These are phyloP conservation scores for Earliella scabrosa DNA, from an alignment of 1,284 basidiomycete species.

Conservation along the genomic window DNA sequence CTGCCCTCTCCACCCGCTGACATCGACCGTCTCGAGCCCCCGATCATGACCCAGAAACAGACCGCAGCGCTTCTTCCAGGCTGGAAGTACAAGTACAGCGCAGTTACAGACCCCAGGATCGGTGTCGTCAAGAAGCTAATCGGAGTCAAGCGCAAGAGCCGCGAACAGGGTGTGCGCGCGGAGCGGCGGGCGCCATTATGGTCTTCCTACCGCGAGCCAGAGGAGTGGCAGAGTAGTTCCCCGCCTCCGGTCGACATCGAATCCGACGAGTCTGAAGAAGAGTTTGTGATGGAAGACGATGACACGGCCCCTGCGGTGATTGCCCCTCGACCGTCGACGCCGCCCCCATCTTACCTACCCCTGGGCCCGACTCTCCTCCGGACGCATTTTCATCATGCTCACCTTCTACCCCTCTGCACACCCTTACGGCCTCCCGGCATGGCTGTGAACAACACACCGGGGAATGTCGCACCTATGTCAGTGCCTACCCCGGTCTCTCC, in stretches of 20 bases:
- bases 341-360: constrained; percentile 70
- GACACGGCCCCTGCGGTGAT: constrained; percentile 28
- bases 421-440: constrained; percentile 61
- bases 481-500: constrained; percentile 82
- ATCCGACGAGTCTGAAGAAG: constrained; percentile 40
- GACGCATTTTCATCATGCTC: constrained; percentile 65
- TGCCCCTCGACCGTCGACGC: constrained; percentile 64
- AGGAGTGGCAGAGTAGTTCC: constrained; percentile 48
- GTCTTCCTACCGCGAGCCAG: constrained; percentile 40
- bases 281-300: constrained; percentile 42
- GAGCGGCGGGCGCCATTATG: constrained; percentile 41
- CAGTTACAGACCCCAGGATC: constrained; percentile 68
- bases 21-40: constrained; percentile 40
- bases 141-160: constrained; percentile 64
- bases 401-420: constrained; percentile 59
- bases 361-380: constrained; percentile 66
- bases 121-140: constrained; percentile 65
- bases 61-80: constrained; percentile 21
- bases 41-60: background rate
- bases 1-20: constrained; percentile 65
- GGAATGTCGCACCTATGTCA: constrained; percentile 49
- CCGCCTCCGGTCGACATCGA: constrained; percentile 33
- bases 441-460: constrained; percentile 45
- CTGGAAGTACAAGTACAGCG: constrained; percentile 57
- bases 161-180: constrained; percentile 34